These are phyloP conservation scores for Chimonanthus praecox DNA, from an alignment of 164 flowering plant species.

Conservation along the genomic window DNA sequence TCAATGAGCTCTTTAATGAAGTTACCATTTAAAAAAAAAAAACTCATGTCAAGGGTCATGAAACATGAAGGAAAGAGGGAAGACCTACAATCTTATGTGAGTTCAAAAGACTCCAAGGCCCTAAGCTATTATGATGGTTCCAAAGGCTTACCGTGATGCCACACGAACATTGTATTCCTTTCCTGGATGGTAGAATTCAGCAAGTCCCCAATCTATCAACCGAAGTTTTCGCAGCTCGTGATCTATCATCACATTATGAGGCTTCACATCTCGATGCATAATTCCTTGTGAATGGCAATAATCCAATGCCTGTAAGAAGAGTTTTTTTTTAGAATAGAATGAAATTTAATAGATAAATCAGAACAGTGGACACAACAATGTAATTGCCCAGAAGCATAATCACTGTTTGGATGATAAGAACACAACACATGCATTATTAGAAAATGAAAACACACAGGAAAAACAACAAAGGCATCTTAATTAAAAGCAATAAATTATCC, in stretches of 20 bases:
- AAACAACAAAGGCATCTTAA: too few relatives aligned
- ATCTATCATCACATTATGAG: slow-evolving; percentile 83
- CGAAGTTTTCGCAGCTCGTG: slow-evolving; percentile 73
- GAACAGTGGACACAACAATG: too few relatives aligned
- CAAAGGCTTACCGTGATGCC: slow-evolving; percentile 53
- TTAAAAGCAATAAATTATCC: too few relatives aligned
- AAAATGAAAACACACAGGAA: too few relatives aligned
- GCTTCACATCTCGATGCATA: slow-evolving; percentile 82
- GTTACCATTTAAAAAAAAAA: too few relatives aligned
- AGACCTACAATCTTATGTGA: background rate
- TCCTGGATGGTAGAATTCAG: slow-evolving; percentile 76
- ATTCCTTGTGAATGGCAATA: slow-evolving; percentile 80
- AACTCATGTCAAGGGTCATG: background rate
- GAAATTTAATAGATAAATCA: too few relatives aligned
- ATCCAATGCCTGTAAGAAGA: slow-evolving; percentile 54
- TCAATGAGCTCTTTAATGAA: too few relatives aligned
- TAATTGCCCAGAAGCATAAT: too few relatives aligned
- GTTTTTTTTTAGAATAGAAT: too few relatives aligned
- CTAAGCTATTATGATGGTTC: background rate
- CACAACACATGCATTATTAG: too few relatives aligned
- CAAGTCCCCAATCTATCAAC: slow-evolving; percentile 76
- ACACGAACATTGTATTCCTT: slow-evolving; percentile 82
- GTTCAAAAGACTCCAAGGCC: background rate
- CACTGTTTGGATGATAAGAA: too few relatives aligned
- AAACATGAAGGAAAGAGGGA: background rate